phyloP scores from a whole-genome alignment of 2,329 filamentous ascomycete species.

The Endoconidiophora polonica region DNA sequence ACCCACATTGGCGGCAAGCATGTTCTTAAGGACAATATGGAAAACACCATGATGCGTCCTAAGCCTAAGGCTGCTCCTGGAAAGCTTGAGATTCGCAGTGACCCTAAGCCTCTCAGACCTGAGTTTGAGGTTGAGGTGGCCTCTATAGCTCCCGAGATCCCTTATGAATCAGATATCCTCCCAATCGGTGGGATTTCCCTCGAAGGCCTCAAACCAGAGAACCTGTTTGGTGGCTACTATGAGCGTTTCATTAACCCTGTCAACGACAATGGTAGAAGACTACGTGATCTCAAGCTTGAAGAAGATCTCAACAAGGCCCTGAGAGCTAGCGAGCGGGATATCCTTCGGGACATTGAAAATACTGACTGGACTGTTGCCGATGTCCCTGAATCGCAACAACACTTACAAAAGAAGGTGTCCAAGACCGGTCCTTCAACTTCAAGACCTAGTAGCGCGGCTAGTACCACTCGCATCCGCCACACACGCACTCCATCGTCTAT shows the following conservation, averaged over 20 bases:
- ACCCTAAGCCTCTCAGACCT: conserved; percentile 20
- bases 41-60: conserved; percentile 25
- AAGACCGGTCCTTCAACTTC: conserved; percentile 14
- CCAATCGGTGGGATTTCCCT: conserved; percentile 40
- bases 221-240: conserved; percentile 45
- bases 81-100: conserved; percentile 22
- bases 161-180: conserved; percentile 54
- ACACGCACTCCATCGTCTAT: conserved; percentile 8
- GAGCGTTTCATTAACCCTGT: conserved; percentile 43
- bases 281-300: conserved; percentile 43
- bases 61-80: conserved; percentile 37
- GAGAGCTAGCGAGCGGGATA: conserved; percentile 46
- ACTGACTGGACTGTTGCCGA: conserved; percentile 44
- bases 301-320: conserved; percentile 33
- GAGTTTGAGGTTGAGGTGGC: conserved; percentile 80
- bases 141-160: conserved; percentile 49
- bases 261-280: conserved; percentile 50
- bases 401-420: conserved; percentile 3
- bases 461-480: conserved; percentile 4
- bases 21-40: conserved; percentile 41
- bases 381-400: conserved; percentile 28
- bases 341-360: conserved; percentile 48
- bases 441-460: conserved; percentile 14
- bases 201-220: conserved; percentile 39
- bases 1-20: conserved; percentile 45